Percentiles rank a stretch among this genome's conserved stretches.
These are phyloP conservation scores for Hypoxylon rubiginosum DNA, from an alignment of 2,329 filamentous ascomycete species.

Conservation along the genomic window DNA sequence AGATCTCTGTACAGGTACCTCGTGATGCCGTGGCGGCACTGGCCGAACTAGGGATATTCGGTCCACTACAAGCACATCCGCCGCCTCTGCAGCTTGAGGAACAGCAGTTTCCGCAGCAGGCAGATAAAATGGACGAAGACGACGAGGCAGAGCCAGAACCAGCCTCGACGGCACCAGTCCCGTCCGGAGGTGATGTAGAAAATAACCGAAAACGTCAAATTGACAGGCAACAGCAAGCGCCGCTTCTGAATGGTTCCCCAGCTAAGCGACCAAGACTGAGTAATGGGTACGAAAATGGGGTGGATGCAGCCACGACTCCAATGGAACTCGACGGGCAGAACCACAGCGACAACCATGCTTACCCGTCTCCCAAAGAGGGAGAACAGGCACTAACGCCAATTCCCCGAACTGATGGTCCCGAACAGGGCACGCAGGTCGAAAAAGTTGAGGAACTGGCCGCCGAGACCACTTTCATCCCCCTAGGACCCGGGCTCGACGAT, in stretches of 20 bases:
- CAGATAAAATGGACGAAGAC: conserved; percentile 53
- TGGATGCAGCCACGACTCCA: conserved; percentile 66
- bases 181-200: conserved; percentile 57
- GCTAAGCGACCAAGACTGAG: conserved; percentile 71
- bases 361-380: conserved; percentile 73
- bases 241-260: conserved; percentile 67
- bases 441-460: conserved; percentile 72
- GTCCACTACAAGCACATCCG: conserved; percentile 64
- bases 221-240: conserved; percentile 60
- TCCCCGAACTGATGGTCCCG: conserved; percentile 71
- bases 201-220: conserved; percentile 65
- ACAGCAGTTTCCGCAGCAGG: conserved; percentile 50
- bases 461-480: conserved; percentile 72
- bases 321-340: conserved; percentile 71
- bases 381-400: conserved; percentile 67
- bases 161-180: conserved; percentile 40
- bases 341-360: conserved; percentile 66
- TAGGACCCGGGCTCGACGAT: conserved; percentile 56
- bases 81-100: conserved; percentile 51
- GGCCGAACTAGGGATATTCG: conserved; percentile 69
- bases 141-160: conserved; percentile 48
- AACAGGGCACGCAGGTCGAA: conserved; percentile 74
- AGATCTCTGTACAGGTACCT: conserved; percentile 62
- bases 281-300: conserved; percentile 72
- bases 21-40: conserved; percentile 62